phyloP scores from a whole-genome alignment of 192 early-diverging fungal species.

The Jimgerdemannia lactiflua region DNA sequence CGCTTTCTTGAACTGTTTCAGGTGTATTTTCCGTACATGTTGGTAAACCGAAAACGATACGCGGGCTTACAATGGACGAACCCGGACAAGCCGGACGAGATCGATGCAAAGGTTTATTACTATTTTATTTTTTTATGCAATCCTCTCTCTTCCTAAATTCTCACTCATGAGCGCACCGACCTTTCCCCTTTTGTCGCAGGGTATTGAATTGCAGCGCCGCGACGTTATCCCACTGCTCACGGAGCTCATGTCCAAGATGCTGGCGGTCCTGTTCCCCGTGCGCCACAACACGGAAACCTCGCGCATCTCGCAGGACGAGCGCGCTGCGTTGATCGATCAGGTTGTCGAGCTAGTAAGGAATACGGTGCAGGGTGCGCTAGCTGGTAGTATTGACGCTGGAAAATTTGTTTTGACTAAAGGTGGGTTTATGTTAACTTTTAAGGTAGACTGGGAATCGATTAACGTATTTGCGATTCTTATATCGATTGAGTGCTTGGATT shows the following conservation, averaged over 20 bases:
- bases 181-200: not conserved
- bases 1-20: not conserved
- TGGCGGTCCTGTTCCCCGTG: not conserved
- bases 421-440: not conserved
- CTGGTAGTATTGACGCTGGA: not conserved
- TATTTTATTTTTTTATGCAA: too few relatives aligned
- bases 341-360: not conserved
- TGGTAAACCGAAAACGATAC: not conserved
- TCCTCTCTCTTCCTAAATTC: too few relatives aligned
- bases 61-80: not conserved
- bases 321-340: not conserved
- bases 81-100: not conserved
- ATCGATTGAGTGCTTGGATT: not conserved
- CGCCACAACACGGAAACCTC: too few relatives aligned
- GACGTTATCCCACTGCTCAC: not conserved
- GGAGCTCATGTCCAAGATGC: not conserved
- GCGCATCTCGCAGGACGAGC: too few relatives aligned
- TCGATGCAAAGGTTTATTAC: not conserved
- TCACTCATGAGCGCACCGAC: too few relatives aligned
- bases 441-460: too few relatives aligned
- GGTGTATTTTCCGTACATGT: slow-evolving; percentile 1
- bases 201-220: slow-evolving; percentile 1
- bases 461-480: not conserved
- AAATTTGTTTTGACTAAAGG: slow-evolving; percentile 2
- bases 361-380: not conserved